Evolutionary conservation across 306 rosid species (phyloP).

Genomic region (Pueraria montana): DNA sequence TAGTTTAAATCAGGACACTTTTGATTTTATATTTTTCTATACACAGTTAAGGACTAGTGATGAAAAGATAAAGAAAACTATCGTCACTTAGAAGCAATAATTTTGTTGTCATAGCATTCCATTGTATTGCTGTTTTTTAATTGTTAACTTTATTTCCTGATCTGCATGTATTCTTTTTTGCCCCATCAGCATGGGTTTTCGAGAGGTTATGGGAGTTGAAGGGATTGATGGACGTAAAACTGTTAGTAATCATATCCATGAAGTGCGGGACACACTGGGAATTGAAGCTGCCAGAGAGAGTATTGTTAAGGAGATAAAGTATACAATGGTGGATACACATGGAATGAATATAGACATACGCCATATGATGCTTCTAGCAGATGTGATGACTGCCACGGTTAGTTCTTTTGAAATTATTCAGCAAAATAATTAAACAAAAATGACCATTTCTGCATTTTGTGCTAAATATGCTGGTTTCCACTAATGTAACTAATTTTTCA

Average conservation of each 20-base stretch:
- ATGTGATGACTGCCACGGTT: slow-evolving; percentile 89
- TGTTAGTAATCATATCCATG: slow-evolving; percentile 79
- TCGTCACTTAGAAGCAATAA: slow-evolving; percentile 3
- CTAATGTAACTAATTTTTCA: slow-evolving; percentile 31
- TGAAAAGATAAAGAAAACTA: slow-evolving; percentile 16
- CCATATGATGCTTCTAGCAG: slow-evolving; percentile 97
- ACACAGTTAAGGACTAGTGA: neutral
- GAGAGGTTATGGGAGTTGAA: slow-evolving; percentile 80
- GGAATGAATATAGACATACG: slow-evolving; percentile 92
- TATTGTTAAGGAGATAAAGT: slow-evolving; percentile 82
- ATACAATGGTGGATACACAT: slow-evolving; percentile 67
- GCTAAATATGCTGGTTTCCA: neutral
- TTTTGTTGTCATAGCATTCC: slow-evolving; percentile 17
- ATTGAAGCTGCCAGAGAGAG: slow-evolving; percentile 94
- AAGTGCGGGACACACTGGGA: slow-evolving; percentile 79
- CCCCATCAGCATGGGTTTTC: slow-evolving; percentile 73
- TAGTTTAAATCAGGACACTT: slow-evolving; percentile 33
- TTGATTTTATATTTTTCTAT: neutral
- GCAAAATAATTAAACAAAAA: neutral
- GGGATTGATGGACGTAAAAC: slow-evolving; percentile 84
- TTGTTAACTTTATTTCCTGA: slow-evolving; percentile 7
- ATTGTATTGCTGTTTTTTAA: slow-evolving; percentile 27
- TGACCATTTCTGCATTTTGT: slow-evolving; percentile 28
- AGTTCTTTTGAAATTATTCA: slow-evolving; percentile 54
- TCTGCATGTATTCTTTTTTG: slow-evolving; percentile 10